These are phyloP conservation scores for Fusarium napiforme DNA, from an alignment of 2,329 filamentous ascomycete species.

Conservation along the genomic window DNA sequence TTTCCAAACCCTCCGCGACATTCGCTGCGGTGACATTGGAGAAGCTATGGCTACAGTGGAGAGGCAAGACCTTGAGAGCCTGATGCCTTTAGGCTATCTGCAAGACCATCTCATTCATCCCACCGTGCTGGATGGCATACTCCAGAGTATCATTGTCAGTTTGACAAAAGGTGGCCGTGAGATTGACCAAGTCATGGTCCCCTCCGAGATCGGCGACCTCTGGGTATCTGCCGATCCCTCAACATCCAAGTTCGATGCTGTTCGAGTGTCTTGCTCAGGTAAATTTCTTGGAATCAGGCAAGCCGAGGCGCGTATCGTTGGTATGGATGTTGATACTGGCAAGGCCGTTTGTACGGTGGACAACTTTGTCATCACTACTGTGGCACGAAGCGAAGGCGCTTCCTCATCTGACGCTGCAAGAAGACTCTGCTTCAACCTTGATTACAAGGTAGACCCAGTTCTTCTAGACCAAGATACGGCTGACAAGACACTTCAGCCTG, in stretches of 20 bases:
- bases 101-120: background rate
- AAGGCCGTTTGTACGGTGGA: background rate
- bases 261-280: background rate
- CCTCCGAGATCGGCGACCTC: background rate
- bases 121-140: background rate
- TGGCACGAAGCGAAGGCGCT: background rate
- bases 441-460: background rate
- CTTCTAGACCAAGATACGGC: background rate
- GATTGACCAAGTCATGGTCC: slow-evolving; percentile 9
- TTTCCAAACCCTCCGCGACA: background rate
- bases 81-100: background rate
- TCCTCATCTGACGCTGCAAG: background rate
- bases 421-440: slow-evolving; percentile 6
- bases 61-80: background rate
- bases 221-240: slow-evolving; percentile 8
- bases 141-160: slow-evolving; percentile 8
- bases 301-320: background rate
- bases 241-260: background rate
- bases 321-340: background rate
- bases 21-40: background rate
- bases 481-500: background rate
- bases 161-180: slow-evolving; percentile 2
- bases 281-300: background rate
- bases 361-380: background rate
- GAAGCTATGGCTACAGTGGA: background rate